A percentile compares a stretch with the other conserved stretches of the same genome.
Evolutionary conservation across 192 early-diverging fungal genomes (phyloP).

Genomic region (Lobosporangium transversale): DNA sequence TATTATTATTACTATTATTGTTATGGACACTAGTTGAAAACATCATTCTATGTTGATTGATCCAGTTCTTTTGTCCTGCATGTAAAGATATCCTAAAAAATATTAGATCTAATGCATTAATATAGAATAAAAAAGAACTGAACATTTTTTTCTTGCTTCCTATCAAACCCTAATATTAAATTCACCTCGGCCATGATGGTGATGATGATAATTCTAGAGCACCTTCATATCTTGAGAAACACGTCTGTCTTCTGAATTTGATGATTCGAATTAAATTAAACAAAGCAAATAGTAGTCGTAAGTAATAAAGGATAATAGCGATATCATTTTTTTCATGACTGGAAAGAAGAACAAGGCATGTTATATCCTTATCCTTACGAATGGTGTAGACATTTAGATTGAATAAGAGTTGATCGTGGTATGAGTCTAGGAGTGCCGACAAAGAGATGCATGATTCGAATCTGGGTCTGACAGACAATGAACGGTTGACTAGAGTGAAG

Average conservation of each 20-base stretch:
- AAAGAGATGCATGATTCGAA: neutral
- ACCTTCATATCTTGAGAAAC: slow-evolving; percentile 12
- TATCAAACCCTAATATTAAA: neutral
- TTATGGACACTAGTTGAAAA: slow-evolving; percentile 18
- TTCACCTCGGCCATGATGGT: no score
- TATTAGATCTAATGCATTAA: neutral
- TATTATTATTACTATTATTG: no score
- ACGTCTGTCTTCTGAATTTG: neutral
- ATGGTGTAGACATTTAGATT: slow-evolving; percentile 10
- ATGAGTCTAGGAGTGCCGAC: slow-evolving; percentile 4
- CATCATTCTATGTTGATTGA: slow-evolving; percentile 12
- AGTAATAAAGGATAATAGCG: no score
- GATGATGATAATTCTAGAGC: no score
- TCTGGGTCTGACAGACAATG: no score
- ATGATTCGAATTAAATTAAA: neutral
- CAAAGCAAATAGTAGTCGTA: no score
- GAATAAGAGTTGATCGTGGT: neutral
- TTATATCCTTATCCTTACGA: no score
- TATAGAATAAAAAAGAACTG: neutral
- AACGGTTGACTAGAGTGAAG: no score
- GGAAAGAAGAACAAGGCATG: no score
- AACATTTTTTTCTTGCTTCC: neutral
- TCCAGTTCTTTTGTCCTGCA: slow-evolving; percentile 5
- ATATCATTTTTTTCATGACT: no score
- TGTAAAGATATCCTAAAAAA: slow-evolving; percentile 18